Evolutionary conservation across 768 basidiomycete genomes (phyloP), one percentile per base, ranked within the genome.

Genomic region (Pulveroboletus sp.): DNA sequence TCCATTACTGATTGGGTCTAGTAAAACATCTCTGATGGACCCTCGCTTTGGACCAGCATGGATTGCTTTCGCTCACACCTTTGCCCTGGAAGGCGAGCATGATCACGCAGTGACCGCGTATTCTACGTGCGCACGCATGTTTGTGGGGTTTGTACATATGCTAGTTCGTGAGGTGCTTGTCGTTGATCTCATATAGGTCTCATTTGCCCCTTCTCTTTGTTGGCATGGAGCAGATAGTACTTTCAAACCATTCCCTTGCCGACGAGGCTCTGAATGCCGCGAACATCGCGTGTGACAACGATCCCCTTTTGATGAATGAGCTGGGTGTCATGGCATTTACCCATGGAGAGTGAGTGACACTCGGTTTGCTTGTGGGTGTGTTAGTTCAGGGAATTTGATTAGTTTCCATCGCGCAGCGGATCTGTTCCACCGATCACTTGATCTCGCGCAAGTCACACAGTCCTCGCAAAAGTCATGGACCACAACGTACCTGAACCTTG

Each of bases 81-180:
- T 96, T 71, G 92, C 95, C 2, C 74, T 90, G 57, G 96, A 99
- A 67, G 94, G 94, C 14, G 96, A 99, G 66, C 96, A 98, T 71
- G 95, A 98, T 59, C 94, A 97, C 61, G 95, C 96, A 3, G 91
- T 98, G 38, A 97, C 93, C 0, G 95, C 96, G 2, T 99, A 99
- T 68, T 97, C 95, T 20, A 98, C 96, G 0, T 93, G 92, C 50
- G 90, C 93, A 5, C 76, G 95, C 30, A 85, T 98, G 76, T 97
- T 97, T 64, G 89, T 87, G 51, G 96, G 95, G 90, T 93, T 63
- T 44, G 79, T 59, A 11, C 37, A n/a, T 32, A 34, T 43, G n/a
- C 27, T 36, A 23, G 16, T 16, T 34, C 7, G 14, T 41, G 36
- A 24, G 27, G 26, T 22, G n/a, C 23, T 6, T 42, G 34, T 46